Evolutionary conservation across 192 early-diverging fungal species (phyloP).

Genomic region (Oehlia diaphana): DNA sequence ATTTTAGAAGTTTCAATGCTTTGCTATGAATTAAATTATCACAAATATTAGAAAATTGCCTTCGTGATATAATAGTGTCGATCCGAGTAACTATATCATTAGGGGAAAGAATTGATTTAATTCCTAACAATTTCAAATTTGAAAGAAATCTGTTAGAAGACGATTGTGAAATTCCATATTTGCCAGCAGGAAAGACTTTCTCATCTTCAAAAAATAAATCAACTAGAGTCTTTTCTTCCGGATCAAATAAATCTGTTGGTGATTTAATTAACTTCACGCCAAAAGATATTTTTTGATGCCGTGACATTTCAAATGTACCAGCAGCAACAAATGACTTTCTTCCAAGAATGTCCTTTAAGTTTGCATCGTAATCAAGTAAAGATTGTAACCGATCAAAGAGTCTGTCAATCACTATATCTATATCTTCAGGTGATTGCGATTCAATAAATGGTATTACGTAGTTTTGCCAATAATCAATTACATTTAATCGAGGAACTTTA

Average conservation of each 20-base stretch:
- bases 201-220: constrained; percentile 14
- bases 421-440: neutral
- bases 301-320: neutral
- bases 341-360: neutral
- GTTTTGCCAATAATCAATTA: neutral
- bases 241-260: constrained; percentile 5
- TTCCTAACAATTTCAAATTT: neutral
- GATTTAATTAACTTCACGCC: neutral
- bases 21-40: neutral
- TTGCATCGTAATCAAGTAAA: neutral
- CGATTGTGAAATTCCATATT: too few species aligned
- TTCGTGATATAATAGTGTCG: neutral
- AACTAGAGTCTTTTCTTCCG: neutral
- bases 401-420: neutral
- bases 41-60: neutral
- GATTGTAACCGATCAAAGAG: neutral
- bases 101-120: neutral
- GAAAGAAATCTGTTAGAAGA: neutral
- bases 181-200: neutral
- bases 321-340: neutral
- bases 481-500: neutral
- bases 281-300: neutral
- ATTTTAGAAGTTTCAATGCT: neutral
- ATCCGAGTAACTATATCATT: neutral
- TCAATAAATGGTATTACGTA: neutral